These are phyloP conservation scores for Lumnitzera racemosa DNA, from an alignment of 345 rosid genomes.

Conservation along the genomic window DNA sequence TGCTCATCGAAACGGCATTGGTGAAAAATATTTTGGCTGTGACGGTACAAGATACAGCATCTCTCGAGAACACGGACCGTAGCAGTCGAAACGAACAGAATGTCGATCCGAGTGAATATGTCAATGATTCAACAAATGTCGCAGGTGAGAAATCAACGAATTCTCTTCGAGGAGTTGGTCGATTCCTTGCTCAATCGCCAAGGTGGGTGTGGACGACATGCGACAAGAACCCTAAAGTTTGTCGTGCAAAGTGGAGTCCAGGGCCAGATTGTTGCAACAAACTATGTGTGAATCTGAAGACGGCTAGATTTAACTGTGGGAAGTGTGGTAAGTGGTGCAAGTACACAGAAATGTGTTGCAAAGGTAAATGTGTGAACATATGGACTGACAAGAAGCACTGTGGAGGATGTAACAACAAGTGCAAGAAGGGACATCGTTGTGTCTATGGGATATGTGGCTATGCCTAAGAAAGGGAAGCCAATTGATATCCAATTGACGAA, in stretches of 20 bases:
- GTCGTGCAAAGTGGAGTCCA: constrained; percentile 18
- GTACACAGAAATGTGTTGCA: constrained; percentile 21
- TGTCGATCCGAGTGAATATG: too few species aligned
- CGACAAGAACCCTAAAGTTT: constrained; percentile 17
- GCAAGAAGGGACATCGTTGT: constrained; percentile 20
- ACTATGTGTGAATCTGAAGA: constrained; percentile 23
- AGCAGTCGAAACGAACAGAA: too few species aligned
- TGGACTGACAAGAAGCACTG: constrained; percentile 11
- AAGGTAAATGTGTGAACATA: constrained; percentile 21
- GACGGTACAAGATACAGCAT: too few species aligned
- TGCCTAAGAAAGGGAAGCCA: constrained; percentile 1
- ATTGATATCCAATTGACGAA: too few species aligned
- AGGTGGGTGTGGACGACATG: constrained; percentile 8
- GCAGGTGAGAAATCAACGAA: neutral
- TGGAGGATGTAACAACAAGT: constrained; percentile 22
- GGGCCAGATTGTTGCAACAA: constrained; percentile 32
- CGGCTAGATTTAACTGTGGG: constrained; percentile 17
- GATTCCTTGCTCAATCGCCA: constrained; percentile 9
- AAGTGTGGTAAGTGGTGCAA: constrained; percentile 22
- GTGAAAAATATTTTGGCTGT: too few species aligned
- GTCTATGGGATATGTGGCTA: constrained; percentile 26
- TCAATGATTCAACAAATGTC: neutral
- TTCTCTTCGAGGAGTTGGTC: constrained; percentile 12
- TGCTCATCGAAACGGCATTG: too few species aligned
- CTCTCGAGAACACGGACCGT: too few species aligned